Conservation (phyloP, 495 filamentous ascomycete genomes). For the Penicillium coffeae region DNA sequence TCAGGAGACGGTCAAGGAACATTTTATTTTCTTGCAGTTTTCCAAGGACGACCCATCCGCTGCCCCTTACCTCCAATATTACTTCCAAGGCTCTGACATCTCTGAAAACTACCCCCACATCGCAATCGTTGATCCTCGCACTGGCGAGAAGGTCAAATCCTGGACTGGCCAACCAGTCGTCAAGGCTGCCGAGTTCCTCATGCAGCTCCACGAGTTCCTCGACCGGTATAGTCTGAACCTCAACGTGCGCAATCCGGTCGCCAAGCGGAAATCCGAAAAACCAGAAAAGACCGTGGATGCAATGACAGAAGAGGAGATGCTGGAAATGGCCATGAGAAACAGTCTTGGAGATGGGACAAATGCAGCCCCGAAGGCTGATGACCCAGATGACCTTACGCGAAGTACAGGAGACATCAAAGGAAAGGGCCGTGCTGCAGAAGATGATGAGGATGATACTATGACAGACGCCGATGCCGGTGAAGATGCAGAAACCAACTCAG, state of each 20-base stretch:
- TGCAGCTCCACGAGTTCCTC: conserved; percentile 89
- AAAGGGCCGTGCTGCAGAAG: conserved; percentile 56
- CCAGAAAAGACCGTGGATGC: conserved; percentile 70
- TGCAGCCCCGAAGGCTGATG: conserved; percentile 44
- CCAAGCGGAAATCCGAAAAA: conserved; percentile 70
- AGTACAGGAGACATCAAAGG: conserved; percentile 54
- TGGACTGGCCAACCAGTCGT: conserved; percentile 85
- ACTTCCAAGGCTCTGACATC: conserved; percentile 70
- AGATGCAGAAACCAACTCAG: conserved; percentile 30
- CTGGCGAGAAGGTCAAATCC: conserved; percentile 94
- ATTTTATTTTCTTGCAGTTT: conserved; percentile 94
- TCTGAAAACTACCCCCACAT: conserved; percentile 90
- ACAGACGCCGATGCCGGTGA: conserved; percentile 19
- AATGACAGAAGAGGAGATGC: conserved; percentile 96
- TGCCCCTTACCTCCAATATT: conserved; percentile 79
- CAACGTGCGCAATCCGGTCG: conserved; percentile 87
- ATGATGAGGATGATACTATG: conserved; percentile 35
- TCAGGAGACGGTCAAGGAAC: conserved; percentile 74
- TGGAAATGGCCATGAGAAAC: conserved; percentile 87
- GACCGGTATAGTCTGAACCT: conserved; percentile 87
- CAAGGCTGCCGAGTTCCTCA: conserved; percentile 74
- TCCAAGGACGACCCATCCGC: conserved; percentile 73
- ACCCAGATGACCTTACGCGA: conserved; percentile 84
- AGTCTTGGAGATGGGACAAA: conserved; percentile 54
- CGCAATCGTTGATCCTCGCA: conserved; percentile 90